A percentile compares a stretch with the other conserved stretches of the same genome.
phyloP scores from a whole-genome alignment of 1,284 basidiomycete species.

The Clitocybe nebularis region DNA sequence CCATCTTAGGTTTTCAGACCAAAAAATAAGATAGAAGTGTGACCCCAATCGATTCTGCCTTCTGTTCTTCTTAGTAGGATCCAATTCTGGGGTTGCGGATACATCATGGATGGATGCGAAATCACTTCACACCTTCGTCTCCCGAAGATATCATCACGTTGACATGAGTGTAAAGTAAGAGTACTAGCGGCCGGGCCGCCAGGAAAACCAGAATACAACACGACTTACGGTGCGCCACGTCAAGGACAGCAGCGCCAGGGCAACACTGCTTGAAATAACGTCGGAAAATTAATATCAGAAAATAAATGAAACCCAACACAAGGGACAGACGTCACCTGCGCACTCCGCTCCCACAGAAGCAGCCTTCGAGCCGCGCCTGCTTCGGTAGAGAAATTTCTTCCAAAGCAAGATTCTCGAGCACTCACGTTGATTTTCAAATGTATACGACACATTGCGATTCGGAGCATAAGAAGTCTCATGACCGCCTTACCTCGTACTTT shows the following conservation, averaged over 20 bases:
- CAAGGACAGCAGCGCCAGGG: conserved; percentile 1
- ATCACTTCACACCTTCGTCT: too few species aligned
- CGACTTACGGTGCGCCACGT: neutral
- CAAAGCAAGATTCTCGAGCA: neutral
- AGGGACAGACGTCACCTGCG: conserved; percentile 8
- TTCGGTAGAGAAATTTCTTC: neutral
- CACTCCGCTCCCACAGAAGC: neutral
- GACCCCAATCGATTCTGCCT: too few species aligned
- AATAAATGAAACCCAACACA: neutral
- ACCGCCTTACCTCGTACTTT: conserved; percentile 49
- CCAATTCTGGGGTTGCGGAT: too few species aligned
- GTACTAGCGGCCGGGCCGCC: conserved; percentile 6
- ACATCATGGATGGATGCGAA: too few species aligned
- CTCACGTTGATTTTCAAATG: neutral
- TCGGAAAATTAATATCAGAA: conserved; percentile 13
- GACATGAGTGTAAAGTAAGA: too few species aligned
- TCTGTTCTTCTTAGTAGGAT: too few species aligned
- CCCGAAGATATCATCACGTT: too few species aligned
- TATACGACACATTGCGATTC: neutral
- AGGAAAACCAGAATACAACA: neutral
- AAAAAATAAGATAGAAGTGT: too few species aligned
- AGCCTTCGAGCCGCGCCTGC: neutral
- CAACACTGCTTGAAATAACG: neutral
- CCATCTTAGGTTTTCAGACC: too few species aligned
- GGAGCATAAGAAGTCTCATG: conserved; percentile 7